Percentiles rank a stretch among this genome's conserved stretches.
Conservation (phyloP, 1,284 basidiomycete species). For the Rhodotorula glutinis region DNA sequence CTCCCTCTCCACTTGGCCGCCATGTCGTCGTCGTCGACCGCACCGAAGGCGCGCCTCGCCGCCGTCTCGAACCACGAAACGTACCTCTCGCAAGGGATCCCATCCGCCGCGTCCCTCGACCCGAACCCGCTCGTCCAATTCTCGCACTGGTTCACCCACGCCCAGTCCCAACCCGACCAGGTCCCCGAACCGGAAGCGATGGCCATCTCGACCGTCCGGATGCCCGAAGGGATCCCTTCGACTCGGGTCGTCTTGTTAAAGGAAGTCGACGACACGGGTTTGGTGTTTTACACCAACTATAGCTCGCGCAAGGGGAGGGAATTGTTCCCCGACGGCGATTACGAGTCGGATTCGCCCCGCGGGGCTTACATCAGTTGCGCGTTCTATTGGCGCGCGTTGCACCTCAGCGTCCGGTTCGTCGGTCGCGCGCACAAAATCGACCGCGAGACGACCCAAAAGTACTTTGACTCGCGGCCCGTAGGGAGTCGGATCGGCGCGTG, state of each 20-base stretch:
- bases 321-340: conserved; percentile 50
- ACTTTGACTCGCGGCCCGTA: conserved; percentile 78
- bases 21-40: conserved; percentile 1
- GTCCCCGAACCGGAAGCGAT: conserved; percentile 85
- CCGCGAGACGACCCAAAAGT: conserved; percentile 69
- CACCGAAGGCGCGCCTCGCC: conserved; percentile 6
- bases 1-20: not conserved
- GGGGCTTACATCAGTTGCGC: conserved; percentile 66
- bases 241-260: conserved; percentile 88
- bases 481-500: conserved; percentile 86
- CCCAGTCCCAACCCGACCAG: conserved; percentile 44
- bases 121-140: conserved; percentile 77
- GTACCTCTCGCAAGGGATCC: conserved; percentile 45
- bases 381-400: conserved; percentile 88
- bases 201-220: conserved; percentile 73
- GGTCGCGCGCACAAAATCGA: conserved; percentile 77
- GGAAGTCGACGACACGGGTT: conserved; percentile 76
- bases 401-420: conserved; percentile 76
- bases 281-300: conserved; percentile 97
- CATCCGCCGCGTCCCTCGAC: conserved; percentile 60
- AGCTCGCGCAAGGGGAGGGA: conserved; percentile 84
- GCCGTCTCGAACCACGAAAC: conserved; percentile 30
- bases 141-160: conserved; percentile 70
- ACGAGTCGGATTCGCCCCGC: conserved; percentile 49
- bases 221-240: conserved; percentile 66